Evolutionary conservation across 129 eudicot species (phyloP).

Genomic region (Pulicaria dysenterica): DNA sequence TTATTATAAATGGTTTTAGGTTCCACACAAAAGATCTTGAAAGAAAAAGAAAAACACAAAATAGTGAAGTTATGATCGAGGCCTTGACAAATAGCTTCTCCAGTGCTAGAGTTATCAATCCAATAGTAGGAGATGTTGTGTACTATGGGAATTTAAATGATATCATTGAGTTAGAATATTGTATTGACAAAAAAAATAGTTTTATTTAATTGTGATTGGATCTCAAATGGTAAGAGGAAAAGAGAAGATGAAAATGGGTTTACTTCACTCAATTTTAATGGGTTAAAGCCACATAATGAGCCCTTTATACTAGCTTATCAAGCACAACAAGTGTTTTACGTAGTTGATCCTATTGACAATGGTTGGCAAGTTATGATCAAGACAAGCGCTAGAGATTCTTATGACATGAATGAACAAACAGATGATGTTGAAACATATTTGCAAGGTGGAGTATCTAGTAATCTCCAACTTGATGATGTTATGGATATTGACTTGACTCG

Average conservation of each 20-base stretch:
- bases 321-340: conserved; percentile 27
- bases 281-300: conserved; percentile 11
- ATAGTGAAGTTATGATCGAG: conserved; percentile 21
- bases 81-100: conserved; percentile 19
- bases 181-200: conserved; percentile 9
- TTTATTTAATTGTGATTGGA: background rate
- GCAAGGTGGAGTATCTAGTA: conserved; percentile 1
- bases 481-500: conserved; percentile 9
- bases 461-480: conserved; percentile 3
- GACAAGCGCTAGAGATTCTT: conserved; percentile 24
- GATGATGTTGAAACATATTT: conserved; percentile 20
- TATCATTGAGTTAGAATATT: background rate
- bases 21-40: conserved; percentile 13
- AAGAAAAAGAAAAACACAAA: conserved; percentile 26
- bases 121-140: conserved; percentile 9
- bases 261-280: conserved; percentile 19
- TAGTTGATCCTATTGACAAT: background rate
- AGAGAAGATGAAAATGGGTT: conserved; percentile 5
- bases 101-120: conserved; percentile 8
- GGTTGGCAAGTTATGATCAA: conserved; percentile 24
- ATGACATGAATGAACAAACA: conserved; percentile 17
- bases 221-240: conserved; percentile 14
- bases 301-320: conserved; percentile 27
- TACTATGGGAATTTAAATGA: background rate
- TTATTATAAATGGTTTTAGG: conserved; percentile 11